Evolutionary conservation across 2,329 filamentous ascomycete genomes (phyloP).

Genomic region (Fonsecaea monophora): DNA sequence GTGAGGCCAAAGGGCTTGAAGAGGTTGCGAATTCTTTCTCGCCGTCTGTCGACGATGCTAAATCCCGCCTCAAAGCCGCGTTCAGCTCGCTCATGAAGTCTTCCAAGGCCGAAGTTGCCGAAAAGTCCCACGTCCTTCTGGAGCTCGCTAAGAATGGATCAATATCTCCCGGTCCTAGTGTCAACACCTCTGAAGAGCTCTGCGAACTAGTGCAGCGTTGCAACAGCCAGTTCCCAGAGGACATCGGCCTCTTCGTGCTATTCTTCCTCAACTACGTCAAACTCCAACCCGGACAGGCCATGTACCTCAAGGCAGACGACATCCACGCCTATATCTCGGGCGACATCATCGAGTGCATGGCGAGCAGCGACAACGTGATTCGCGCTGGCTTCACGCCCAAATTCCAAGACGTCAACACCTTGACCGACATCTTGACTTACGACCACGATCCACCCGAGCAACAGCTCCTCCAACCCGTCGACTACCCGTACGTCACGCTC

Average conservation of each 20-base stretch:
- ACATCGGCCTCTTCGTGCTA: constrained; percentile 91
- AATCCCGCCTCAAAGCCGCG: constrained; percentile 74
- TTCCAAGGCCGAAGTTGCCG: constrained; percentile 68
- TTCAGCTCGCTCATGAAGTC: constrained; percentile 85
- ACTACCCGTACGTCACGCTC: constrained; percentile 84
- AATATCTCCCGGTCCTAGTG: constrained; percentile 59
- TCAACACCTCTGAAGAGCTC: constrained; percentile 73
- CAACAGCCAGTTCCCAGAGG: constrained; percentile 81
- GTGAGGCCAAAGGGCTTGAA: constrained; percentile 64
- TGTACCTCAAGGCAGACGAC: constrained; percentile 95
- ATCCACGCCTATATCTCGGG: constrained; percentile 83
- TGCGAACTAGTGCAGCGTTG: constrained; percentile 78
- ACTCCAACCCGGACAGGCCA: constrained; percentile 85
- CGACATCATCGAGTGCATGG: constrained; percentile 99
- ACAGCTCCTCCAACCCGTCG: constrained; percentile 86
- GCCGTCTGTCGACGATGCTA: constrained; percentile 68
- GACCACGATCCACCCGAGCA: constrained; percentile 91
- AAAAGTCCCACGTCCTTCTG: constrained; percentile 72
- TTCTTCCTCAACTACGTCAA: constrained; percentile 98
- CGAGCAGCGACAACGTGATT: constrained; percentile 97
- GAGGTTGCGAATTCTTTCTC: constrained; percentile 61
- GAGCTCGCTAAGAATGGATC: constrained; percentile 63
- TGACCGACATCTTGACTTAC: constrained; percentile 93
- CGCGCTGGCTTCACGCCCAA: constrained; percentile 97
- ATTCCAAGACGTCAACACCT: constrained; percentile 92